These are phyloP conservation scores for Udeniomyces megalosporus DNA, from an alignment of 768 basidiomycete species.

Conservation along the genomic window DNA sequence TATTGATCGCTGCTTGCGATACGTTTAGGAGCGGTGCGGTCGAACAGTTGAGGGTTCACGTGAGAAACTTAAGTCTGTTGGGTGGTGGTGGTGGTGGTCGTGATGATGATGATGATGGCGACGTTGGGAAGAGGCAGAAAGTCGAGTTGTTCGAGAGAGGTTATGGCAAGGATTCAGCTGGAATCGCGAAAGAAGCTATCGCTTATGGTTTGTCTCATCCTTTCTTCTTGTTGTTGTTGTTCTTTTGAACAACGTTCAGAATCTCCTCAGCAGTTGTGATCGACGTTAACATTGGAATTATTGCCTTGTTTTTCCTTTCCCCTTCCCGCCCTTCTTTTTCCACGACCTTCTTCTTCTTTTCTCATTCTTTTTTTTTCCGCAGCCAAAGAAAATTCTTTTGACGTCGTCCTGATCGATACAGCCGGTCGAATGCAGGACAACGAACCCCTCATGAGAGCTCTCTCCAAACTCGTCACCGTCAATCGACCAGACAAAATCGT, in stretches of 20 bases:
- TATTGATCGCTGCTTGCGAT: conserved; percentile 95
- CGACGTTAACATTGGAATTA: too few species aligned
- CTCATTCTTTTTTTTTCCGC: conserved; percentile 13
- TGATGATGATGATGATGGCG: conserved; percentile 33
- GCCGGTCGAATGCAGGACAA: conserved; percentile 99
- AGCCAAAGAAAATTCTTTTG: conserved; percentile 82
- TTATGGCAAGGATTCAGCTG: conserved; percentile 98
- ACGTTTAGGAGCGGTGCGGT: conserved; percentile 97
- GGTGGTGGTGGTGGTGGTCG: conserved; percentile 41
- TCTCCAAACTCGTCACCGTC: conserved; percentile 91
- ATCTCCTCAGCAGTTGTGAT: too few species aligned
- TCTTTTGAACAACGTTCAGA: too few species aligned
- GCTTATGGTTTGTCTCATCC: conserved; percentile 47
- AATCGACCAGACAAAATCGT: conserved; percentile 95
- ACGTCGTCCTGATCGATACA: conserved; percentile 94
- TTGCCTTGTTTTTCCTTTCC: neutral
- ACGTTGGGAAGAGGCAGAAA: conserved; percentile 26
- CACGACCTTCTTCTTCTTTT: neutral
- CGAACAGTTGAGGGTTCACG: conserved; percentile 92
- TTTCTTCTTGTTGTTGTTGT: too few species aligned
- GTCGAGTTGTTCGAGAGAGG: conserved; percentile 92
- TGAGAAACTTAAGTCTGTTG: conserved; percentile 79
- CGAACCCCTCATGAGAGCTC: conserved; percentile 94
- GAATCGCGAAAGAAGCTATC: conserved; percentile 91
- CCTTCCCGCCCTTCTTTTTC: neutral